phyloP scores from a whole-genome alignment of 768 basidiomycete species.

The Serendipita sp. region DNA sequence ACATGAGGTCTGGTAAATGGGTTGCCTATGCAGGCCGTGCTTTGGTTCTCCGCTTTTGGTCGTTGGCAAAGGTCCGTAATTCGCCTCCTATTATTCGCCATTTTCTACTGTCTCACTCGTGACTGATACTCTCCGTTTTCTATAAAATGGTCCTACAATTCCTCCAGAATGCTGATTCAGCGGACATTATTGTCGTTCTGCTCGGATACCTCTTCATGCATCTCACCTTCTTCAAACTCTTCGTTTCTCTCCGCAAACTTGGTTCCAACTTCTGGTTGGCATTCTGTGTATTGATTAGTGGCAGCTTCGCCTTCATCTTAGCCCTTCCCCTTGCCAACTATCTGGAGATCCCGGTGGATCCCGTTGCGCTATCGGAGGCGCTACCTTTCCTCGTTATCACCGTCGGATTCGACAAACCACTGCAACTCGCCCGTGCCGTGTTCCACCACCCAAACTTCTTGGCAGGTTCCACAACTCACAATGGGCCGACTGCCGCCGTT shows the following conservation, averaged over 20 bases:
- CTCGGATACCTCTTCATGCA: conserved; percentile 94
- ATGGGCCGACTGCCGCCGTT: conserved; percentile 12
- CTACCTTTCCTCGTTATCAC: conserved; percentile 96
- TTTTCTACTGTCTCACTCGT: neutral
- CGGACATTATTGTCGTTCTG: conserved; percentile 89
- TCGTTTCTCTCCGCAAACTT: conserved; percentile 73
- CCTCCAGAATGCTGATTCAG: conserved; percentile 73
- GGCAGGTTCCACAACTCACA: conserved; percentile 10
- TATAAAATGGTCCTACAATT: neutral
- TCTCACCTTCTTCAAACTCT: conserved; percentile 79
- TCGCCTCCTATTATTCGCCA: neutral
- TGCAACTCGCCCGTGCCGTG: conserved; percentile 77
- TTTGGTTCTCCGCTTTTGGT: conserved; percentile 68
- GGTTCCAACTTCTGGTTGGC: conserved; percentile 57
- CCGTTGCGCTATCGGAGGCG: conserved; percentile 84
- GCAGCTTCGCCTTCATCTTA: conserved; percentile 69
- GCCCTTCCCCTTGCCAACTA: conserved; percentile 62
- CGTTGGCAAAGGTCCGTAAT: conserved; percentile 52
- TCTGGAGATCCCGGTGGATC: conserved; percentile 79
- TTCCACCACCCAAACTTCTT: conserved; percentile 61
- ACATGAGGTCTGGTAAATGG: conserved; percentile 76
- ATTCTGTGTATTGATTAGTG: conserved; percentile 63
- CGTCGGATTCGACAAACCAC: conserved; percentile 94
- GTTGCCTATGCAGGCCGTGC: conserved; percentile 71
- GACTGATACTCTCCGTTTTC: conserved; percentile 1